A percentile compares a stretch with the other conserved stretches of the same genome.
Conservation (phyloP, 2,329 filamentous ascomycete species). For the Achaetomium macrosporum region DNA sequence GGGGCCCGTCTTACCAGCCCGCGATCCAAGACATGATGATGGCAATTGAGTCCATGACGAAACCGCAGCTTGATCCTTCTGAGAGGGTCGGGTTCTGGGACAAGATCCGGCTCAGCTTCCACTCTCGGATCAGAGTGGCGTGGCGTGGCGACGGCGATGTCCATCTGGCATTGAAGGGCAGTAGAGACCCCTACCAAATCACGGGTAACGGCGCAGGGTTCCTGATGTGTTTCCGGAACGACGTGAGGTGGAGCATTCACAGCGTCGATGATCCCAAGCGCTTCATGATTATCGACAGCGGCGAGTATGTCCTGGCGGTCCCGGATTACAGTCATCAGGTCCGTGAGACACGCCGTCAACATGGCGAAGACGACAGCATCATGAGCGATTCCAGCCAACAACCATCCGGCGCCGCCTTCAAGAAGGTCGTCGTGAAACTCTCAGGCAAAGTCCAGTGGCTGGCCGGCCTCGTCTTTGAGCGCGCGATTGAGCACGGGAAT, state of each 20-base stretch:
- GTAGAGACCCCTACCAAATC: constrained; percentile 87
- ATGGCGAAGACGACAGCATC: constrained; percentile 53
- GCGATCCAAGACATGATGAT: constrained; percentile 99
- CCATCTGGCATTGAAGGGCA: constrained; percentile 84
- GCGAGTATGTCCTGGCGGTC: constrained; percentile 88
- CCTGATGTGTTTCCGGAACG: constrained; percentile 96
- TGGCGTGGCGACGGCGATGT: constrained; percentile 97
- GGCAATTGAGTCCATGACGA: constrained; percentile 95
- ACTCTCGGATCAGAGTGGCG: constrained; percentile 79
- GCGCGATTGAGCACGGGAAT: constrained; percentile 63
- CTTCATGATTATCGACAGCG: constrained; percentile 94
- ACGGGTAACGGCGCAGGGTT: constrained; percentile 92
- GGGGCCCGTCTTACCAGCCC: constrained; percentile 96
- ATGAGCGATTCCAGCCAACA: constrained; percentile 59
- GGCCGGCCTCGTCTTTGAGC: constrained; percentile 86
- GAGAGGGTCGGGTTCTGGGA: constrained; percentile 98
- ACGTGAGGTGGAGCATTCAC: constrained; percentile 82
- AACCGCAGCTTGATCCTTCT: constrained; percentile 87
- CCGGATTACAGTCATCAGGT: constrained; percentile 90
- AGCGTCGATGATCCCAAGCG: constrained; percentile 80
- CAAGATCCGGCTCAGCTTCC: constrained; percentile 90
- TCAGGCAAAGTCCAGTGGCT: constrained; percentile 94
- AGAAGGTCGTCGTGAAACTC: constrained; percentile 98
- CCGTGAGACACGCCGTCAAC: constrained; percentile 52
- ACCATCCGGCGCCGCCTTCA: constrained; percentile 77